Evolutionary conservation across 2,329 filamentous ascomycete genomes (phyloP), one percentile per base, ranked within the genome.

Genomic region (Massarina eburnea): DNA sequence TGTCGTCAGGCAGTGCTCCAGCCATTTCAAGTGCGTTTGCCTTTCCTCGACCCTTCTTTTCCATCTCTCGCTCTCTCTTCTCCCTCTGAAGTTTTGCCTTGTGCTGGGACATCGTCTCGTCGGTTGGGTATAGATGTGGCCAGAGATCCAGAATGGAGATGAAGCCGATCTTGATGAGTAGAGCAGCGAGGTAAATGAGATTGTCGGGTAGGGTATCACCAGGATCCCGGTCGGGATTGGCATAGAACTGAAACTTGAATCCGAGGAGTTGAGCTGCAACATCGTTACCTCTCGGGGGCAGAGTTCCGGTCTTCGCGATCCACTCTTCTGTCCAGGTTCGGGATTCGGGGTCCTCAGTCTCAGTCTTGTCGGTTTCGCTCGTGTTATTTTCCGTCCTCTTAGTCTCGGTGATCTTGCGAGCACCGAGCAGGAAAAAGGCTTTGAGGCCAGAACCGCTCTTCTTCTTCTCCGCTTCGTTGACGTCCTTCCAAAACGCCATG

Each of bases 191-290:
- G 57, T 94, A 95, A 22, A 97, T 89, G 3, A 99, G 78, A 58
- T 99, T 99, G 30, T 94, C 89, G 0, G 94, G 94, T 2, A 97
- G 78, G 2, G 85, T 79, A 61, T 97, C 94, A 1, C 80, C 76
- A 43, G 84, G 80, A 48, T 89, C 83, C 45, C 92, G 83, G 27
- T 87, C 84, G 21, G 85, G 77, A 0, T 90, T 95, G 32, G 89
- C 88, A 65, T 99, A 99, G 70, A 96, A 99, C 12, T 89, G 88
- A 40, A 99, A 80, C 71, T 99, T 99, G 79, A 99, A 99, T 3
- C 94, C 94, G 12, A 99, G 83, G 3, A 99, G 80, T 67, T 97
- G 94, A 22, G 95, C 95, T 1, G 94, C 94, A 48, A 95, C 89
- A 34, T 86, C 83, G 66, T 96, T 99, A 22, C 95, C 94, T 22